These are phyloP conservation scores for Schizosaccharomyces japonicus DNA, from an alignment of 805 yeast species.

Conservation along the genomic window DNA sequence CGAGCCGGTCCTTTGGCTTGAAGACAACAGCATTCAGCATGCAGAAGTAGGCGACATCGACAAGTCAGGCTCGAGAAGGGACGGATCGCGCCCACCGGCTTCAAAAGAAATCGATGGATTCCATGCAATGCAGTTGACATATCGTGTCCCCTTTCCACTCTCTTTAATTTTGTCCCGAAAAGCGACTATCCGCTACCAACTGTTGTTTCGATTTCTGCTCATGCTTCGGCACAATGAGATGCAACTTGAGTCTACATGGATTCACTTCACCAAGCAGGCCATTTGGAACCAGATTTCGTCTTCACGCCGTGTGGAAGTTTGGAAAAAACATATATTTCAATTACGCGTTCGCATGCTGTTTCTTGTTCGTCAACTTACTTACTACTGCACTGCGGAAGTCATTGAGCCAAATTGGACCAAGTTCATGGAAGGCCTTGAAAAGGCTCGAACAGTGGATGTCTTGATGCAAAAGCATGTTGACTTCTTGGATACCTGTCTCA, in stretches of 20 bases:
- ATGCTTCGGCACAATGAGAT: slow-evolving; percentile 39
- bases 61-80: slow-evolving; percentile 5
- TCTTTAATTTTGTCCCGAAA: slow-evolving; percentile 52
- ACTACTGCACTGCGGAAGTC: slow-evolving; percentile 34
- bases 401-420: slow-evolving; percentile 30
- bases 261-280: slow-evolving; percentile 35
- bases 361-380: slow-evolving; percentile 30
- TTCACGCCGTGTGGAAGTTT: slow-evolving; percentile 10
- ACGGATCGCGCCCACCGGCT: too few relatives aligned
- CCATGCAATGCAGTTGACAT: slow-evolving; percentile 19
- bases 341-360: slow-evolving; percentile 28
- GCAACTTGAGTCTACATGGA: slow-evolving; percentile 44
- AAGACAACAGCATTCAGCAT: not conserved
- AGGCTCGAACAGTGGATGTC: slow-evolving; percentile 20
- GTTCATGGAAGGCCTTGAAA: slow-evolving; percentile 16
- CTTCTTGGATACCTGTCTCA: slow-evolving; percentile 37
- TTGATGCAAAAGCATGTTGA: slow-evolving; percentile 27
- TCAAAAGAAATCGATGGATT: slow-evolving; percentile 12
- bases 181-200: slow-evolving; percentile 52
- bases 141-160: slow-evolving; percentile 56
- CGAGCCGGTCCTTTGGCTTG: not conserved
- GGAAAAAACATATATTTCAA: slow-evolving; percentile 13
- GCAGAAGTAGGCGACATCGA: not conserved
- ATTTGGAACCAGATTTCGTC: slow-evolving; percentile 39
- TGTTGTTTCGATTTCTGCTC: slow-evolving; percentile 47